Evolutionary conservation across 2,329 filamentous ascomycete genomes (phyloP).

Genomic region (Metarhizium robertsii): DNA sequence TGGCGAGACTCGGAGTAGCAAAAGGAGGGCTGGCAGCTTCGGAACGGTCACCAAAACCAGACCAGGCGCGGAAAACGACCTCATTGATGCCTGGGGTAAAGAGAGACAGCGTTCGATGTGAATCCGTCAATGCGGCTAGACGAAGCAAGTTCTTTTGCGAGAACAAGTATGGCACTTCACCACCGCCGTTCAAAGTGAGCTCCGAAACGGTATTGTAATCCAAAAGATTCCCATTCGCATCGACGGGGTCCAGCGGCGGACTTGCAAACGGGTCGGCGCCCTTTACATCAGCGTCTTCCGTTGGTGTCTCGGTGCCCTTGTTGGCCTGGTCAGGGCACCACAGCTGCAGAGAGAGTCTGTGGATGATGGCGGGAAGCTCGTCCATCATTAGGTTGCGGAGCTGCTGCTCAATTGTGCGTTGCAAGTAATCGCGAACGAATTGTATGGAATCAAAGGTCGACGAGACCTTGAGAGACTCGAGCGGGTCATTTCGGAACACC

Average conservation of each 20-base stretch:
- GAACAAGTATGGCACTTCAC: constrained; percentile 81
- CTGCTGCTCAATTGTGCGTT: constrained; percentile 91
- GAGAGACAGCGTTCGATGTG: constrained; percentile 80
- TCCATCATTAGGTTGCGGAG: constrained; percentile 95
- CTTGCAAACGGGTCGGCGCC: constrained; percentile 73
- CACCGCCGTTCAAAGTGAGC: constrained; percentile 67
- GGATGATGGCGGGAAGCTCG: constrained; percentile 91
- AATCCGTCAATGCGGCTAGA: constrained; percentile 73
- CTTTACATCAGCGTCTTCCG: constrained; percentile 44
- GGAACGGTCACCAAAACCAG: constrained; percentile 62
- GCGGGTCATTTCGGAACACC: constrained; percentile 94
- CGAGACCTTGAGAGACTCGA: constrained; percentile 96
- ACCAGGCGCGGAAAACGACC: constrained; percentile 88
- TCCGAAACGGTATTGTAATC: constrained; percentile 68
- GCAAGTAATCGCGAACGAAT: constrained; percentile 93
- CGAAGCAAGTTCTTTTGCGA: constrained; percentile 89
- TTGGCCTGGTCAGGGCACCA: constrained; percentile 76
- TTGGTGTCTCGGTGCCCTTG: constrained; percentile 37
- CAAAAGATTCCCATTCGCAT: constrained; percentile 67
- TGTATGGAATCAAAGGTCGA: constrained; percentile 99
- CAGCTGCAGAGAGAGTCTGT: constrained; percentile 76
- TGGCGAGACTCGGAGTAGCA: constrained; percentile 44
- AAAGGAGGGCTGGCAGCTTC: constrained; percentile 45
- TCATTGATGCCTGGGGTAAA: constrained; percentile 88
- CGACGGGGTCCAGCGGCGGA: constrained; percentile 72